Evolutionary conservation across 148 eudicot species (phyloP).

Genomic region (Silene uniflora): DNA sequence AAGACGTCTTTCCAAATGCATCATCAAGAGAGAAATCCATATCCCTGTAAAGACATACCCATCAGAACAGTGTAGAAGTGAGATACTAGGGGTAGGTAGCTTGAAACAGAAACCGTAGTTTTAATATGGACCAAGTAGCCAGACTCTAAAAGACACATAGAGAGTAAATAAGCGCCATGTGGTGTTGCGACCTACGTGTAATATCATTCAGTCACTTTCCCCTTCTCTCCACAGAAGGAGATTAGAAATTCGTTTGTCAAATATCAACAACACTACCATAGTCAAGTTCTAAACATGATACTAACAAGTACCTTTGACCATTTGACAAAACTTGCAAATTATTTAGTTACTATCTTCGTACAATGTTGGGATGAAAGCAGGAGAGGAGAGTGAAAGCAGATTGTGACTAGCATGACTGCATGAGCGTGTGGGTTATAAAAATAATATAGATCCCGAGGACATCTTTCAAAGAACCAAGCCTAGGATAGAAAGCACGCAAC

Average conservation of each 20-base stretch:
- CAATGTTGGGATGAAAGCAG: neutral
- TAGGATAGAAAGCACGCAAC: neutral
- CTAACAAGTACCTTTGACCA: neutral
- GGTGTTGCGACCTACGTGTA: neutral
- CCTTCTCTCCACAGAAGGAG: neutral
- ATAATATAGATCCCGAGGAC: neutral
- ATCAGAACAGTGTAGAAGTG: conserved; percentile 13
- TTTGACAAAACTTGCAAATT: neutral
- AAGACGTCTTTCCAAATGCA: conserved; percentile 73
- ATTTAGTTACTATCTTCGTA: neutral
- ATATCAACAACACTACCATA: neutral
- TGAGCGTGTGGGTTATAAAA: neutral
- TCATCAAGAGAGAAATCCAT: conserved; percentile 75
- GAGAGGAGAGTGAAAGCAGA: neutral
- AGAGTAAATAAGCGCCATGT: neutral
- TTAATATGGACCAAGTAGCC: neutral
- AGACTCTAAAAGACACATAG: neutral
- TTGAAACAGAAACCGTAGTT: neutral
- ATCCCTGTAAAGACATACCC: conserved; percentile 49
- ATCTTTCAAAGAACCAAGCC: neutral
- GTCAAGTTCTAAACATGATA: neutral
- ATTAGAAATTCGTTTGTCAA: neutral
- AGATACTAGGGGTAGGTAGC: neutral
- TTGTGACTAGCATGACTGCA: neutral
- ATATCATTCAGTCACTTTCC: neutral